Evolutionary conservation across 805 yeast species (phyloP).

Genomic region (Candida insectorum): DNA sequence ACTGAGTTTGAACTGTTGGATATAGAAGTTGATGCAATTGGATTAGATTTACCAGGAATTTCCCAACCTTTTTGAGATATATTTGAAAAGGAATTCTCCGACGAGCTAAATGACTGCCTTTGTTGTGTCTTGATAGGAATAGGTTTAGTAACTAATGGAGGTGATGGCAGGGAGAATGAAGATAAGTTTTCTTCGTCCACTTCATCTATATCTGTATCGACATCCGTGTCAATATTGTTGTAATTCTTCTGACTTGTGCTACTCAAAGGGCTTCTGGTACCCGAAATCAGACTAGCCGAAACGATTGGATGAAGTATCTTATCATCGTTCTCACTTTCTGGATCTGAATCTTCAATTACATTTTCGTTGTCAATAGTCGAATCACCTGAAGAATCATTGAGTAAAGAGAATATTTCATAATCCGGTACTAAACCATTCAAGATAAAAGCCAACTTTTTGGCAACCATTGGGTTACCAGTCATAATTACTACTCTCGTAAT

Average conservation of each 20-base stretch:
- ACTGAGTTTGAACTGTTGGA: constrained; percentile 7
- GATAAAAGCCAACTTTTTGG: constrained; percentile 55
- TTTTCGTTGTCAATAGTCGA: not conserved
- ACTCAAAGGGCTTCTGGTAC: not conserved
- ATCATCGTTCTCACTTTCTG: not conserved
- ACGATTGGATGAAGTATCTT: too few relatives aligned
- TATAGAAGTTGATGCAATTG: constrained; percentile 15
- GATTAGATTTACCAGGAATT: constrained; percentile 36
- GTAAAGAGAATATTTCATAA: constrained; percentile 14
- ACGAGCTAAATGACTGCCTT: constrained; percentile 15
- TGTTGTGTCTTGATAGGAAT: constrained; percentile 14
- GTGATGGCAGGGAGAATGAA: constrained; percentile 5
- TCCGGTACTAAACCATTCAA: constrained; percentile 49
- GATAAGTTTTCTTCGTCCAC: constrained; percentile 4
- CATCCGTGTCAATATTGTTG: constrained; percentile 5
- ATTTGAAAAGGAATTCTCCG: constrained; percentile 23
- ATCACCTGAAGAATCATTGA: not conserved
- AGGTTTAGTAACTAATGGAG: constrained; percentile 7
- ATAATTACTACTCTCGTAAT: constrained; percentile 51
- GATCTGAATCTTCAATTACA: not conserved
- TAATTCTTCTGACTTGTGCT: too few relatives aligned
- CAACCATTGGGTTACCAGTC: constrained; percentile 60
- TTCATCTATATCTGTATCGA: constrained; percentile 10
- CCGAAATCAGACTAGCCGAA: not conserved
- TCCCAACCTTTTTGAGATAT: constrained; percentile 46